These are phyloP conservation scores for Ophiostoma piceae DNA, from an alignment of 2,329 filamentous ascomycete species.

Conservation along the genomic window DNA sequence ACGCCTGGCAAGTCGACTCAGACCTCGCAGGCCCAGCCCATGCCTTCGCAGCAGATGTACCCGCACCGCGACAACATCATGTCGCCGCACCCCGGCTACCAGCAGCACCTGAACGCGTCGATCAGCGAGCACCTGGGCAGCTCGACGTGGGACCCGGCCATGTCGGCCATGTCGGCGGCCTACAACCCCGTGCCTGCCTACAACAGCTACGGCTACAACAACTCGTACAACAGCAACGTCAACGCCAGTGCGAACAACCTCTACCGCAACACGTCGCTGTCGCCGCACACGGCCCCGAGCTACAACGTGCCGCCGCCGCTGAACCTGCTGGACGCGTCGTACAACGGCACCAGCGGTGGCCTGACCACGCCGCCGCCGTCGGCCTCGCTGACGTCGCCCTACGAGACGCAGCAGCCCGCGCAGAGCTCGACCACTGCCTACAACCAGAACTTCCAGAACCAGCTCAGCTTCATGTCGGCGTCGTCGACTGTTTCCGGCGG, in stretches of 20 bases:
- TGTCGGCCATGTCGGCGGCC: slow-evolving; percentile 34
- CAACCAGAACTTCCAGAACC: slow-evolving; percentile 30
- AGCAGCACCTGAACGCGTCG: slow-evolving; percentile 49
- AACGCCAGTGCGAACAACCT: neutral
- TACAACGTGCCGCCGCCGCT: slow-evolving; percentile 28
- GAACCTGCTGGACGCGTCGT: slow-evolving; percentile 45
- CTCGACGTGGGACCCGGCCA: slow-evolving; percentile 30
- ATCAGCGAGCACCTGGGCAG: slow-evolving; percentile 54
- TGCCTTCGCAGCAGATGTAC: slow-evolving; percentile 24
- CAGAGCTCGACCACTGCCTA: slow-evolving; percentile 17
- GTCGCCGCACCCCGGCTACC: slow-evolving; percentile 48
- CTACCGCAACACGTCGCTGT: slow-evolving; percentile 24
- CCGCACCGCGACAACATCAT: slow-evolving; percentile 43
- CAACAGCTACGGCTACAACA: slow-evolving; percentile 14
- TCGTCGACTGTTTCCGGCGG: slow-evolving; percentile 25
- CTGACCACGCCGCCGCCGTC: slow-evolving; percentile 55
- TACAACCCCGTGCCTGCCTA: slow-evolving; percentile 12
- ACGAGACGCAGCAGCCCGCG: slow-evolving; percentile 28
- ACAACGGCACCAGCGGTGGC: slow-evolving; percentile 34
- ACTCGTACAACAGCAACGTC: slow-evolving; percentile 2
- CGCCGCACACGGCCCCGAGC: slow-evolving; percentile 20
- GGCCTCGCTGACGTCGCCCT: slow-evolving; percentile 46
- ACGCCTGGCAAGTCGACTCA: slow-evolving; percentile 24
- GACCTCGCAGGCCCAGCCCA: slow-evolving; percentile 14
- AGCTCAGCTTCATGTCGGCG: slow-evolving; percentile 38